Base-by-base conservation (phyloP, 768 basidiomycete genomes). In the Hemileccinum rubropunctum region DNA sequence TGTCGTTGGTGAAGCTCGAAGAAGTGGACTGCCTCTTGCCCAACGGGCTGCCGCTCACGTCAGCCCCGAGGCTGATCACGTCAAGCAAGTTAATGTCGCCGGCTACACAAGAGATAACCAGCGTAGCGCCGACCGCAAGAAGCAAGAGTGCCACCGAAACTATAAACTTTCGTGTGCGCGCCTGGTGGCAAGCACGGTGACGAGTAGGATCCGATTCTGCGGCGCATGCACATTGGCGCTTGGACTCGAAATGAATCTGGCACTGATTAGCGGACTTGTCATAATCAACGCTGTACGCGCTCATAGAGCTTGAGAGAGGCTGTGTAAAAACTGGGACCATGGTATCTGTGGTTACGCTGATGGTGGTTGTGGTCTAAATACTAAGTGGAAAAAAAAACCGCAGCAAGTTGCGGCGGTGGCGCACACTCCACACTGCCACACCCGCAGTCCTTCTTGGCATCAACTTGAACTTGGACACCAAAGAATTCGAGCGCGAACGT, bases 1-100 rank as follows among this genome's bases (percentile, higher is more conserved):
- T 79, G 20, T 68, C 53, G 7, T 71, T 30, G 6, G 73, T 67
- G 49, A 80, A 79, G 9, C 63, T 53, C 12, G 65, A 67, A 2
- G 50, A 42, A 11, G 48, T 53, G 41, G 45, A 44, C 59, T 36
- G 62, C 51, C 42, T 72, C 72, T 51, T 70, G 36, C 46, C 52
- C 48, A 68, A 40, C 9, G 60, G 45, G 26, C 41, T 38, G 9
- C 75, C 69, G 44, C 63, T 67, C 6, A 67, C 51, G 0, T 74
- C 58, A 0, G 58, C 60, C 14, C 66, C 66, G 2, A 59, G 30
- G 14, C 52, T 52, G 54, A 62, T 37, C 46, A 59, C 46, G 50
- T 49, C 58, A 47, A 52, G 51, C 44, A 68, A 15, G 39, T 58
- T 61, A 34, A 58, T 51, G 27, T 68, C 57, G 6, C 23, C 23